Evolutionary conservation across 179 eudicot species (phyloP), one percentile per base, ranked within the genome.

Genomic region (Beta lomatogona): DNA sequence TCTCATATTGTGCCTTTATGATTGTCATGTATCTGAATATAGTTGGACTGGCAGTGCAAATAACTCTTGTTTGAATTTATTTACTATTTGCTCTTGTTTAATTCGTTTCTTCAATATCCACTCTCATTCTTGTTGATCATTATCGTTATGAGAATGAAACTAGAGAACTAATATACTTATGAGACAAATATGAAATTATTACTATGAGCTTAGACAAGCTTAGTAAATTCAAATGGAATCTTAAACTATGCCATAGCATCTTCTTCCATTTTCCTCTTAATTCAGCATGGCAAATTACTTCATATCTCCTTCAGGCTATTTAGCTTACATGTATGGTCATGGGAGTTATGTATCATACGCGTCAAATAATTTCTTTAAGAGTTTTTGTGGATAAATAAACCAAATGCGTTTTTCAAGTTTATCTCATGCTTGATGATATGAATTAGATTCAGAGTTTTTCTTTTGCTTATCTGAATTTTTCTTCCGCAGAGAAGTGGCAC

Each of bases 401-500:
- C 4, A 67, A 69, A 8, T 6, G 61, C 1, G 61, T 6, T 4
- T 14, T 57, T 57, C 61, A 16, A 2, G 61, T 16, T 1, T 14
- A 16, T 18, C 18, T 57, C 52, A 48, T 57, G 41, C 41, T 36
- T 36, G 61, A 57, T 12, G 11, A n/a, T 45, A 55, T 70, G 16
- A 70, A 58, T 4, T 16, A 36, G 67, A 19, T 16, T 55, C 3
- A 18, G 8, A 9, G 8, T 52, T 36, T 52, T 36, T 36, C 25
- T 36, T 57, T 36, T 31, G 14, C 72, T 82, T 14, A 31, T 52
- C 21, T 48, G 55, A 71, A 50, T 1, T 18, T 82, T 77, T 19
- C 54, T 53, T 71, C 70, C 48, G 85, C 76, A 91, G 94, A 83
- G 55, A 52, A 82, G 57, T 69, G 95, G 95, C 82, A 87, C 72